Conservation (phyloP, 768 basidiomycete genomes). For the Leccinum sublutescens region DNA sequence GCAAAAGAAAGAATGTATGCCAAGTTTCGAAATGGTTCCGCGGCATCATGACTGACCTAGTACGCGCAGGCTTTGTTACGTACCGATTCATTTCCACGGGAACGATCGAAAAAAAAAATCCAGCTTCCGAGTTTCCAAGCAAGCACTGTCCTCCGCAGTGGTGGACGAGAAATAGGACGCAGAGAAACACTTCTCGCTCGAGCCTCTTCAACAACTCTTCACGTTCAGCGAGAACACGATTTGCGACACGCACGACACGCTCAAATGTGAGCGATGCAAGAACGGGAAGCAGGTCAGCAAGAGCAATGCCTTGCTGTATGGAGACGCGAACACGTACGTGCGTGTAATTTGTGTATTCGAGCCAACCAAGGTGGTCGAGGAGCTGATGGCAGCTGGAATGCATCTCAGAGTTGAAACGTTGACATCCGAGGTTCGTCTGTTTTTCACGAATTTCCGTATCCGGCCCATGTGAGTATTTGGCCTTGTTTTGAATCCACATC, state of each 20-base stretch:
- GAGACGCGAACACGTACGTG: slow-evolving; percentile 97
- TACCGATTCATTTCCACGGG: slow-evolving; percentile 95
- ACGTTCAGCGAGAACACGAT: slow-evolving; percentile 81
- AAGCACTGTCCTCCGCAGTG: slow-evolving; percentile 95
- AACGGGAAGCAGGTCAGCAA: slow-evolving; percentile 83
- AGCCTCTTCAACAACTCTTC: slow-evolving; percentile 88
- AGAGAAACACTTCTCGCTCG: slow-evolving; percentile 91
- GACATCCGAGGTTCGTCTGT: slow-evolving; percentile 53
- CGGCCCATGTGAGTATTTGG: too few species aligned
- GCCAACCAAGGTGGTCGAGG: background rate
- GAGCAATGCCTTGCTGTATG: slow-evolving; percentile 84
- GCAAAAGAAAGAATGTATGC: slow-evolving; percentile 96
- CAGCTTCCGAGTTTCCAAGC: slow-evolving; percentile 79
- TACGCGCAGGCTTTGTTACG: slow-evolving; percentile 76
- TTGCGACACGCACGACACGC: slow-evolving; percentile 96
- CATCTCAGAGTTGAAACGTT: too few species aligned
- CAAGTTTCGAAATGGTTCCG: background rate
- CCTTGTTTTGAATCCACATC: too few species aligned
- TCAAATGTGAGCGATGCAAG: slow-evolving; percentile 92
- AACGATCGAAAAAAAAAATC: slow-evolving; percentile 96
- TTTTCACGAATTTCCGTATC: slow-evolving; percentile 44
- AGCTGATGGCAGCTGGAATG: slow-evolving; percentile 73
- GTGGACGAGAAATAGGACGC: slow-evolving; percentile 96
- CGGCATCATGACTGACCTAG: background rate
- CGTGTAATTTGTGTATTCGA: background rate